phyloP scores from a whole-genome alignment of 495 filamentous ascomycete species.

The Echria macrotheca region DNA sequence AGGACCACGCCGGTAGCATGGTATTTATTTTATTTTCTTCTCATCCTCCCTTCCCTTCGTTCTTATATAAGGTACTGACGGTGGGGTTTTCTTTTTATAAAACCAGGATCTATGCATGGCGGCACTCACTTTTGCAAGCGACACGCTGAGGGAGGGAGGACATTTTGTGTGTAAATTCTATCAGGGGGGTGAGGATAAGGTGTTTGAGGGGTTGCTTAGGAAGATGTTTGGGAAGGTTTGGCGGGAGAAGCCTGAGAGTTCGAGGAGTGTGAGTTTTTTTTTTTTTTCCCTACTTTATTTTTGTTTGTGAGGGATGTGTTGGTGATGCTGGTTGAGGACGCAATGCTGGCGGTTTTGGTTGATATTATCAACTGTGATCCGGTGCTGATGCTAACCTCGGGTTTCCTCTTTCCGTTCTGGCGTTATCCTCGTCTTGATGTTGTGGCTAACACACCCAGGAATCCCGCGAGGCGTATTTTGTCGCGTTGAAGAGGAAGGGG shows the following conservation, averaged over 20 bases:
- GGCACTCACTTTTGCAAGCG: conserved; percentile 74
- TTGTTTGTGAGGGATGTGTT: too few species aligned
- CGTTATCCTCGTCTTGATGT: not conserved
- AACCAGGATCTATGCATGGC: conserved; percentile 79
- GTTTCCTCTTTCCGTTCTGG: too few species aligned
- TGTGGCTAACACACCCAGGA: conserved; percentile 52
- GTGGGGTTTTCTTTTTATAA: not conserved
- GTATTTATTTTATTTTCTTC: conserved; percentile 44
- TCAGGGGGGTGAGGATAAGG: conserved; percentile 78
- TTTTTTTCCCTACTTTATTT: too few species aligned
- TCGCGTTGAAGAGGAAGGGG: conserved; percentile 60
- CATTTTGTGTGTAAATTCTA: conserved; percentile 98
- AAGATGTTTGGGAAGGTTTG: conserved; percentile 72
- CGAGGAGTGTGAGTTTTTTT: conserved; percentile 62
- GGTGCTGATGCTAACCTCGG: too few species aligned
- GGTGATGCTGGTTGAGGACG: too few species aligned
- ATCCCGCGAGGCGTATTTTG: conserved; percentile 84
- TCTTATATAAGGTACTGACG: not conserved
- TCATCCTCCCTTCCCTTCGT: not conserved
- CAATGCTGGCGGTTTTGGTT: too few species aligned
- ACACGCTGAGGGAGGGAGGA: conserved; percentile 74
- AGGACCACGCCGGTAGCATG: conserved; percentile 93
- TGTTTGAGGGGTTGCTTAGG: conserved; percentile 64
- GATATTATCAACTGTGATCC: too few species aligned
- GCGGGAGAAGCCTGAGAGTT: conserved; percentile 84